Conservation (phyloP, 2,329 filamentous ascomycete genomes). For the Stachybotrys echinatus region DNA sequence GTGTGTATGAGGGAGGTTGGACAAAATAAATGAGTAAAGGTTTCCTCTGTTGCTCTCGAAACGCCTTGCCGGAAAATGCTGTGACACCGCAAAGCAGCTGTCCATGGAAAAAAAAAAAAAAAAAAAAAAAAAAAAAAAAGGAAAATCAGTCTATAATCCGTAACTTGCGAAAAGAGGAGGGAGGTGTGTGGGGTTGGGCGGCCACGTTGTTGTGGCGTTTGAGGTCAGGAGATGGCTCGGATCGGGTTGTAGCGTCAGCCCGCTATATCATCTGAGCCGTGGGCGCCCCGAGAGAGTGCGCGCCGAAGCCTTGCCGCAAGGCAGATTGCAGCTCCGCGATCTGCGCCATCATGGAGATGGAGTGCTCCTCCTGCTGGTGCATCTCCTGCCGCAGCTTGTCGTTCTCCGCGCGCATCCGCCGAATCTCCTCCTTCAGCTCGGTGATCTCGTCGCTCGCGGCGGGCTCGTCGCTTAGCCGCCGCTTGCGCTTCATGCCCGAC, state of each 20-base stretch:
- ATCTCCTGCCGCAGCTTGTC: slow-evolving; percentile 49
- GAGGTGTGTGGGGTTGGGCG: slow-evolving; percentile 1
- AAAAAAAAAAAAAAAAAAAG: slow-evolving; percentile 3
- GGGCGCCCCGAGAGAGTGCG: slow-evolving; percentile 27
- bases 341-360: slow-evolving; percentile 42
- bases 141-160: neutral
- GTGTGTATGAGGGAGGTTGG: neutral
- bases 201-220: slow-evolving; percentile 3
- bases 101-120: slow-evolving; percentile 8
- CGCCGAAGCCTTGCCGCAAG: slow-evolving; percentile 27
- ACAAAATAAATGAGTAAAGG: neutral
- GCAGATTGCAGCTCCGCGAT: slow-evolving; percentile 40
- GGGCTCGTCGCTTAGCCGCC: slow-evolving; percentile 22
- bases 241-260: neutral
- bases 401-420: slow-evolving; percentile 61
- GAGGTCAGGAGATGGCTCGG: slow-evolving; percentile 1
- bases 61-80: neutral
- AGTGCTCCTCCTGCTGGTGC: slow-evolving; percentile 42
- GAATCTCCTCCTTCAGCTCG: slow-evolving; percentile 59
- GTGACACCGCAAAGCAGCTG: neutral
- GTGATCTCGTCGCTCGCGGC: slow-evolving; percentile 36
- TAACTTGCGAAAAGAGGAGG: slow-evolving; percentile 8
- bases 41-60: neutral
- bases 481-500: slow-evolving; percentile 43
- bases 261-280: slow-evolving; percentile 37